A percentile compares a stretch with the other conserved stretches of the same genome.
phyloP scores from a whole-genome alignment of 2,329 filamentous ascomycete species.

The Colletotrichum abscissum region DNA sequence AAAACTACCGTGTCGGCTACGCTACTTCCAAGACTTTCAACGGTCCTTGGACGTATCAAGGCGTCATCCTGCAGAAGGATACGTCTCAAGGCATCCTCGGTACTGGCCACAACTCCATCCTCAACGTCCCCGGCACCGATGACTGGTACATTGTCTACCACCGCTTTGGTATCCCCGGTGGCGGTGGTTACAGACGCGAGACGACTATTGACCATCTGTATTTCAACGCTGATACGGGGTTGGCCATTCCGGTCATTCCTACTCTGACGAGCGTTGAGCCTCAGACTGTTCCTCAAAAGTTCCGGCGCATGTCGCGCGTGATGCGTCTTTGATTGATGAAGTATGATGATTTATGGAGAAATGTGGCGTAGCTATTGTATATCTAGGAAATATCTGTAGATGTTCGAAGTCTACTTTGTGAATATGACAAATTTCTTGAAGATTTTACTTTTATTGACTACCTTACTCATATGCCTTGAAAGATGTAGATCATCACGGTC shows the following conservation, averaged over 20 bases:
- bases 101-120: constrained; percentile 57
- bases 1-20: constrained; percentile 59
- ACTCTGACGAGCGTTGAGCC: constrained; percentile 47
- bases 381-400: background rate
- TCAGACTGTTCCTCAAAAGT: constrained; percentile 26
- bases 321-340: constrained; percentile 16
- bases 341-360: background rate
- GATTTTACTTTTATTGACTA: background rate
- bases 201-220: constrained; percentile 53
- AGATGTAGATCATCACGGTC: background rate
- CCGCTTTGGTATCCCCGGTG: constrained; percentile 57
- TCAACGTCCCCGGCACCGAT: constrained; percentile 59
- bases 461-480: background rate
- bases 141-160: constrained; percentile 63
- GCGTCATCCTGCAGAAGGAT: constrained; percentile 57
- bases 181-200: constrained; percentile 56
- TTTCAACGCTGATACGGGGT: constrained; percentile 49
- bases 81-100: constrained; percentile 53
- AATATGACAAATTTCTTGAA: background rate
- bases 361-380: background rate
- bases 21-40: constrained; percentile 50
- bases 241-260: constrained; percentile 51
- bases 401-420: background rate
- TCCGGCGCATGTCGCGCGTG: constrained; percentile 11
- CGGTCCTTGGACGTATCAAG: constrained; percentile 58